phyloP scores from a whole-genome alignment of 495 filamentous ascomycete genomes.

The Xylaria curta region DNA sequence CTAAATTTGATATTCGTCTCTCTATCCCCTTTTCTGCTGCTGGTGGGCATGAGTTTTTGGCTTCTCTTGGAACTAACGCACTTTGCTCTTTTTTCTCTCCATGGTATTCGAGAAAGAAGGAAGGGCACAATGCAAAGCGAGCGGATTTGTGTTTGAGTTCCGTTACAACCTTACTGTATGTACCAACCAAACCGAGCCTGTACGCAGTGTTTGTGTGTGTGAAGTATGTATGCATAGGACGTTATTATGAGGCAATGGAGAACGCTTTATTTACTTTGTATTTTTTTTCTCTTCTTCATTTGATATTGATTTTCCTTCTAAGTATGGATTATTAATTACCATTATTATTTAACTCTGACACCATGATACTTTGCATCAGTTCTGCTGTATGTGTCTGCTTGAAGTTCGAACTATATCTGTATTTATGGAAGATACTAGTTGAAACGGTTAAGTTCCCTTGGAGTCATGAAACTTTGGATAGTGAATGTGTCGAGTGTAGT shows the following conservation, averaged over 20 bases:
- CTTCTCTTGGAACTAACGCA: background rate
- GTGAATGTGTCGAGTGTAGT: background rate
- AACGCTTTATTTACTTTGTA: constrained; percentile 5
- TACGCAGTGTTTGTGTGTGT: constrained; percentile 28
- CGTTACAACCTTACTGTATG: background rate
- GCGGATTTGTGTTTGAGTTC: background rate
- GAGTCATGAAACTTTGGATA: too few species aligned
- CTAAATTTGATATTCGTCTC: background rate
- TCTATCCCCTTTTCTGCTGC: background rate
- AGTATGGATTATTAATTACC: background rate
- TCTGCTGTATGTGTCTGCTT: background rate
- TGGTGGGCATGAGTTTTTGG: background rate
- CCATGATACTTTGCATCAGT: background rate
- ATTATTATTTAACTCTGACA: background rate
- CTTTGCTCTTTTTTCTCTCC: background rate
- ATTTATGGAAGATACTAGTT: too few species aligned
- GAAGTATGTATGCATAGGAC: constrained; percentile 29
- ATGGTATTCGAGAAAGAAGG: background rate
- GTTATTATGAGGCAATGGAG: constrained; percentile 27
- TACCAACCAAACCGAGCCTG: constrained; percentile 1
- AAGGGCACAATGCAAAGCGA: background rate
- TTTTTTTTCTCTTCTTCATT: constrained; percentile 12
- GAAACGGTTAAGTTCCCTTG: too few species aligned
- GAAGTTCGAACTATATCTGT: background rate
- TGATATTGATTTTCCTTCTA: background rate